Conservation (phyloP, 495 filamentous ascomycete species). For the Talaromyces proteolyticus region DNA sequence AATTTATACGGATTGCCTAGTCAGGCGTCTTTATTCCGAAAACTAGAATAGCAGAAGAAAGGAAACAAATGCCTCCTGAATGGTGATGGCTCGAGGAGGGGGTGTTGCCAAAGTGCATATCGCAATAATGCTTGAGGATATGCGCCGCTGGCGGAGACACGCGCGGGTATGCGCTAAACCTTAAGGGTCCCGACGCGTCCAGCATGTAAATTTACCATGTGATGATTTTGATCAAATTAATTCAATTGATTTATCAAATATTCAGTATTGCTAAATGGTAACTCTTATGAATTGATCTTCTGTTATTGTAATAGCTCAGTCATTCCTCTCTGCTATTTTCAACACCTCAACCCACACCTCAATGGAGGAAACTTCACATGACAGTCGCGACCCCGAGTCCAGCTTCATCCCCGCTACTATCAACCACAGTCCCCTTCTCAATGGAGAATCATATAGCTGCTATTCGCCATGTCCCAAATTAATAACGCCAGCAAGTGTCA, state of each 20-base stretch:
- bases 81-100: background rate
- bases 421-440: conserved; percentile 49
- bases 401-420: conserved; percentile 81
- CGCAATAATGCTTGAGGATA: background rate
- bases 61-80: background rate
- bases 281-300: no score
- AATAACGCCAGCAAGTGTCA: conserved; percentile 32
- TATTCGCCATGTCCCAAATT: conserved; percentile 63
- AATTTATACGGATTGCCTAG: background rate
- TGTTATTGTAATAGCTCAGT: no score
- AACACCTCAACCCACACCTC: no score
- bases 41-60: background rate
- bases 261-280: no score
- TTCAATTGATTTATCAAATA: background rate
- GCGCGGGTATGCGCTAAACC: conserved; percentile 6
- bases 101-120: background rate
- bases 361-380: conserved; percentile 22
- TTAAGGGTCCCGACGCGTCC: conserved; percentile 1
- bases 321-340: no score
- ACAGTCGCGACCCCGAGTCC: conserved; percentile 48
- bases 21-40: background rate
- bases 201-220: background rate
- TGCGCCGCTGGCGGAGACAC: conserved; percentile 3
- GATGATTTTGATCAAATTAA: background rate
- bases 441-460: conserved; percentile 77